phyloP scores from a whole-genome alignment of 2,329 filamentous ascomycete species.

The Penicillium sp. region DNA sequence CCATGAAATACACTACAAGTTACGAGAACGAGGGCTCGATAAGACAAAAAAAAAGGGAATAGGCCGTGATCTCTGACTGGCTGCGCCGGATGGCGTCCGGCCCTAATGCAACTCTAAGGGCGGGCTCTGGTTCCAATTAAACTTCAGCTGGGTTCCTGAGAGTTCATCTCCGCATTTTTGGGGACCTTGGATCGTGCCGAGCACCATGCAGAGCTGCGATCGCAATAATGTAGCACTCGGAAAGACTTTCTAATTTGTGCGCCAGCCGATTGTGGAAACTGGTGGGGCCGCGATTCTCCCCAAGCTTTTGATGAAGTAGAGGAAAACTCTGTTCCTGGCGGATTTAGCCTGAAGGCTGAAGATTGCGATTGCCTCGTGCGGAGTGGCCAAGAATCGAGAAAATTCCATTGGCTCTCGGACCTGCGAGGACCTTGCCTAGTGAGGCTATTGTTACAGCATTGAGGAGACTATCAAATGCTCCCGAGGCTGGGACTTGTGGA shows the following conservation, averaged over 20 bases:
- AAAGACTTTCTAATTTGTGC: background rate
- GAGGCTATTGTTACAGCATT: background rate
- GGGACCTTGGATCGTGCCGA: background rate
- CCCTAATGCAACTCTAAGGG: background rate
- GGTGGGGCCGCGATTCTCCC: constrained; percentile 2
- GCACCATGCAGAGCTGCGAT: background rate
- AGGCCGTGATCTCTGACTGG: background rate
- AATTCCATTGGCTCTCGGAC: constrained; percentile 13
- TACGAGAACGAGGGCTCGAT: background rate
- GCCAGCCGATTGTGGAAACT: background rate
- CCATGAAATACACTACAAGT: background rate
- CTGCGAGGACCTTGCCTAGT: background rate
- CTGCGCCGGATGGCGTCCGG: background rate
- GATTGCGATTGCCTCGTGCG: constrained; percentile 3
- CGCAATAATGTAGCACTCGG: background rate
- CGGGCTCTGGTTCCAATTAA: background rate
- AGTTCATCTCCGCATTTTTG: constrained; percentile 17
- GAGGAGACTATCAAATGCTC: background rate
- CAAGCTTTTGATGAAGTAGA: constrained; percentile 4
- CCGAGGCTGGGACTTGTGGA: background rate
- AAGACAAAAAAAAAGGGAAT: background rate
- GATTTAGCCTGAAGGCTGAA: background rate
- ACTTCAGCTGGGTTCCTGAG: background rate
- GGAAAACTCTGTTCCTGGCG: constrained; percentile 1
- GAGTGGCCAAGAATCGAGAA: constrained; percentile 10